Evolutionary conservation across 2,329 filamentous ascomycete species (phyloP), one percentile per base, ranked within the genome.

Genomic region (Neopestalotiopsis rosae): DNA sequence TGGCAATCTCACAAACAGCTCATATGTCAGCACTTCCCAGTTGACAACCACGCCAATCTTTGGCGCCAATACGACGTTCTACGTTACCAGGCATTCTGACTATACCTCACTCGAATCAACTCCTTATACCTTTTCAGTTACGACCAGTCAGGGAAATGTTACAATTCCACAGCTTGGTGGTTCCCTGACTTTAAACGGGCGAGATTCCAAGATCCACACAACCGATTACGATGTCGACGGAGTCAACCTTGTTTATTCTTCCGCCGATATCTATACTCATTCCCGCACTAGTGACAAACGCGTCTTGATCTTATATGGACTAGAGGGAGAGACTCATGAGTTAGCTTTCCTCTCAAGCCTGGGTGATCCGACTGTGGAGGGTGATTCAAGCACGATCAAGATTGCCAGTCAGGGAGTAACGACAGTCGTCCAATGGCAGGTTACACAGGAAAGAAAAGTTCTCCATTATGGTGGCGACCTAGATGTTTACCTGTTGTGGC

Each of bases 201-300:
- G 91, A n/a, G 91, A 93, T 74, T 91, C 90, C 0, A 92, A 89
- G 78, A 84, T 92, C 40, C 87, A 91, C 72, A 87, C 92, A 1
- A 89, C 87, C 0, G 89, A 93, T 72, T 93, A 93, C 70, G 82
- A 87, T 12, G 79, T 93, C 63, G 89, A 88, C 0, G 84, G 86
- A 13, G 79, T 81, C 4, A 86, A 81, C 0, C 75, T 94, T 10
- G 77, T 92, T 0, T 94, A 93, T 78, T 92, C 89, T 0, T 91
- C 91, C 1, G 89, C 89, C 0, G 91, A 94, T 72, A 86, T 93
- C 12, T 89, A 90, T 69, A 92, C 90, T 0, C 92, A 82, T 0
- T 80, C 86, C 52, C 87, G 85, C 76, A 90, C 88, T 14, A 86
- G 89, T 4, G 56, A 69, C 10, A 66, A 68, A 3, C 71, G 70